Conservation (phyloP, 495 filamentous ascomycete species). For the Aspergillus asperescens region DNA sequence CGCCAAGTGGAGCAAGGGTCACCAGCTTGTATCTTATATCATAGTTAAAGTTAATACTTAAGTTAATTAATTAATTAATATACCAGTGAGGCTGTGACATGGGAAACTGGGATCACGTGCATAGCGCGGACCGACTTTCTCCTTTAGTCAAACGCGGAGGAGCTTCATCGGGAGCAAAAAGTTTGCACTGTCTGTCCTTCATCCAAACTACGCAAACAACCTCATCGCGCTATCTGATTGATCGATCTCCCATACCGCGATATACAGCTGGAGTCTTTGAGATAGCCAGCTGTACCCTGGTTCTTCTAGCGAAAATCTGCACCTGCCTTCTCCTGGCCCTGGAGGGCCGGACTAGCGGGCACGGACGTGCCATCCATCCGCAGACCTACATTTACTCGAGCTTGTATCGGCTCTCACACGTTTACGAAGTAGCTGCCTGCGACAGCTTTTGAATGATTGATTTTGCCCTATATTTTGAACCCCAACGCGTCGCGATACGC, state of each 20-base stretch:
- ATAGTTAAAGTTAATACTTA: no score
- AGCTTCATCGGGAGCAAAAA: conserved; percentile 17
- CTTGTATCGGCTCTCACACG: background rate
- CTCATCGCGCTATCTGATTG: conserved; percentile 24
- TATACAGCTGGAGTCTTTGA: conserved; percentile 6
- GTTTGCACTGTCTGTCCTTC: conserved; percentile 48
- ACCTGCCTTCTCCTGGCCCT: background rate
- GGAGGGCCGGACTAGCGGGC: background rate
- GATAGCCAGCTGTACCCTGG: background rate
- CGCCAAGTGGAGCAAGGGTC: no score
- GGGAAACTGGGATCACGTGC: no score
- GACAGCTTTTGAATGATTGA: background rate
- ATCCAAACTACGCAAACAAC: conserved; percentile 49
- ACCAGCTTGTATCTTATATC: no score
- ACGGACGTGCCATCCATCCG: background rate
- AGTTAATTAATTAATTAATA: no score
- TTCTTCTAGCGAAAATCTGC: background rate
- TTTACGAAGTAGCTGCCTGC: background rate
- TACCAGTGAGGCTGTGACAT: no score
- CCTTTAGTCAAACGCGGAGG: no score
- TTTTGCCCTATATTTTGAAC: background rate
- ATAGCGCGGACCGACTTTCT: no score
- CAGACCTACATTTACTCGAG: background rate
- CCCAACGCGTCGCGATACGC: background rate
- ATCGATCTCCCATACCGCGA: conserved; percentile 9